Conservation (phyloP, 1,284 basidiomycete genomes). For the Takashimella tepidaria region DNA sequence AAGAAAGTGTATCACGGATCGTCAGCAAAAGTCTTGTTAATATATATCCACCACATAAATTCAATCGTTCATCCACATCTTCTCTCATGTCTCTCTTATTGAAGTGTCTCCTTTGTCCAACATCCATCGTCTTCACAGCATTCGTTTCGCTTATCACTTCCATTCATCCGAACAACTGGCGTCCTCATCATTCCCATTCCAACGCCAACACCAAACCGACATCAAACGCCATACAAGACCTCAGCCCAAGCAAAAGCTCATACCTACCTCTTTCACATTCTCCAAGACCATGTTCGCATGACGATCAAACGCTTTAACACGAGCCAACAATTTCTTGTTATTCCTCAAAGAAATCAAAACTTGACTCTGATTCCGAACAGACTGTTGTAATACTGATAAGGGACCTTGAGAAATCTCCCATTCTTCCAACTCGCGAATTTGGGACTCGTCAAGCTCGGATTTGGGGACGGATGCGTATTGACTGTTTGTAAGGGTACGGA, state of each 20-base stretch:
- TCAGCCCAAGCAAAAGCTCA: no score
- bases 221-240: not conserved
- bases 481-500: constrained; percentile 50
- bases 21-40: not conserved
- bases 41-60: no score
- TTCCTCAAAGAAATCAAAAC: constrained; percentile 95
- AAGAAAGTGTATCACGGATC: no score
- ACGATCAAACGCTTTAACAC: constrained; percentile 98
- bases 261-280: constrained; percentile 90
- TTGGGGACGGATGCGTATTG: constrained; percentile 96
- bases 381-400: constrained; percentile 94
- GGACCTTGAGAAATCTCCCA: constrained; percentile 97
- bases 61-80: no score
- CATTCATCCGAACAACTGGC: no score
- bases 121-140: no score
- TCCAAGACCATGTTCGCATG: constrained; percentile 99
- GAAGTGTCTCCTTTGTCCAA: no score
- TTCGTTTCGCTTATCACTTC: no score
- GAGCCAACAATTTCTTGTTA: constrained; percentile 96
- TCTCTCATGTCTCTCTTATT: no score
- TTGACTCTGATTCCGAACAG: constrained; percentile 95
- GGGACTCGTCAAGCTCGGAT: constrained; percentile 94
- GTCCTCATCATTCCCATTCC: no score
- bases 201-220: no score
- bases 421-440: constrained; percentile 91